Conservation (phyloP, 176 grass and related monocot species). For the Juncus inflexus region DNA sequence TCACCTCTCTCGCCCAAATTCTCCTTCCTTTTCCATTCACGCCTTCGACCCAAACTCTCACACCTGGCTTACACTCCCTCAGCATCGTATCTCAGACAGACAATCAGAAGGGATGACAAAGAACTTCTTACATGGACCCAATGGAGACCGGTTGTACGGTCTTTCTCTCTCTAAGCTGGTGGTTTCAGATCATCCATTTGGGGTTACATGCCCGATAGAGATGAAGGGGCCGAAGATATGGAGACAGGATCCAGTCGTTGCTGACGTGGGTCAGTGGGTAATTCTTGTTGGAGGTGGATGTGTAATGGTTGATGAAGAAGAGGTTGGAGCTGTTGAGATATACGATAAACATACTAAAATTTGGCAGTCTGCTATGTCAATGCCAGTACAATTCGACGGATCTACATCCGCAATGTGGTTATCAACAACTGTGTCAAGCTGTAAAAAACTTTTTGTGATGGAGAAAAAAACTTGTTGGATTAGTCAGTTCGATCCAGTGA, state of each 20-base stretch:
- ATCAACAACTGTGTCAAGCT: constrained; percentile 48
- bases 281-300: constrained; percentile 67
- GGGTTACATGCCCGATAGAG: constrained; percentile 20
- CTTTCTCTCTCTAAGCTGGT: constrained; percentile 38
- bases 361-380: constrained; percentile 50
- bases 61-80: constrained; percentile 37
- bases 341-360: constrained; percentile 17
- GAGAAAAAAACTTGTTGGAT: constrained; percentile 43
- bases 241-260: constrained; percentile 66
- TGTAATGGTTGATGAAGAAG: constrained; percentile 40
- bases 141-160: constrained; percentile 39
- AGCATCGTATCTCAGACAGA: constrained; percentile 30
- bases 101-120: neutral
- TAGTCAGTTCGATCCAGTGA: constrained; percentile 71
- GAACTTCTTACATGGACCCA: constrained; percentile 20
- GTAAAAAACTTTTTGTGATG: constrained; percentile 43
- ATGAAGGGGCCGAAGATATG: constrained; percentile 41
- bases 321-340: constrained; percentile 55
- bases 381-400: constrained; percentile 44
- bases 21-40: neutral
- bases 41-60: constrained; percentile 52
- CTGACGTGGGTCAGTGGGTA: constrained; percentile 51
- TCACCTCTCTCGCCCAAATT: constrained; percentile 15
- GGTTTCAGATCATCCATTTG: constrained; percentile 48
- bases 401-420: constrained; percentile 61